Percentiles rank a stretch among this genome's conserved stretches.
These are phyloP conservation scores for Trichosporon sp. DNA, from an alignment of 1,284 basidiomycete species.

Conservation along the genomic window DNA sequence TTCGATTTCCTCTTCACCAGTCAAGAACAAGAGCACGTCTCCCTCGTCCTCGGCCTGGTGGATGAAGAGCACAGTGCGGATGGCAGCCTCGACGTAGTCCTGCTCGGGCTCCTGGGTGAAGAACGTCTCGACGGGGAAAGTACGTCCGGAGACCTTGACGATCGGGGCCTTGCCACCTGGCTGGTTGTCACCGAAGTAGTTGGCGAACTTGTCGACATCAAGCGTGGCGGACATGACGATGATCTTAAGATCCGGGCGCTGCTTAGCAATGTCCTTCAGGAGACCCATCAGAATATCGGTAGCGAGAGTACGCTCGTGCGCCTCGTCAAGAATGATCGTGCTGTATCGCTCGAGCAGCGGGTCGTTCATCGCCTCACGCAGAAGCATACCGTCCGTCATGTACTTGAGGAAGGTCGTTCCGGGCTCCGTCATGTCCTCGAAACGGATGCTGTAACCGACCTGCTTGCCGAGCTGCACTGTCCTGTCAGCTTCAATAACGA, in stretches of 20 bases:
- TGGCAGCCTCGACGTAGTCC: slow-evolving; percentile 96
- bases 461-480: slow-evolving; percentile 85
- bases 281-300: slow-evolving; percentile 99
- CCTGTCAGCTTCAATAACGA: slow-evolving; percentile 14
- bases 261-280: slow-evolving; percentile 67
- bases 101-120: slow-evolving; percentile 95
- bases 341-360: slow-evolving; percentile 85
- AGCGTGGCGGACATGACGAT: slow-evolving; percentile 99
- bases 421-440: slow-evolving; percentile 94
- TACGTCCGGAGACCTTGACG: slow-evolving; percentile 94
- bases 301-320: slow-evolving; percentile 95
- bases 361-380: slow-evolving; percentile 97
- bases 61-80: slow-evolving; percentile 95
- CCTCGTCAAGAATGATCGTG: slow-evolving; percentile 97
- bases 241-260: slow-evolving; percentile 87
- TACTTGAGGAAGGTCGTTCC: slow-evolving; percentile 93
- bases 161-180: slow-evolving; percentile 69
- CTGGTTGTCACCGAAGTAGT: slow-evolving; percentile 76
- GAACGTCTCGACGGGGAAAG: slow-evolving; percentile 92
- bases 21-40: slow-evolving; percentile 92
- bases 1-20: slow-evolving; percentile 98
- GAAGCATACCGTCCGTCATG: slow-evolving; percentile 99
- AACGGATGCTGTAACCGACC: slow-evolving; percentile 98
- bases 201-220: slow-evolving; percentile 95
- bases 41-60: slow-evolving; percentile 94